Evolutionary conservation across 176 grass and related monocot species (phyloP), one percentile per base, ranked within the genome.

Genomic region (Pontederia crassipes): DNA sequence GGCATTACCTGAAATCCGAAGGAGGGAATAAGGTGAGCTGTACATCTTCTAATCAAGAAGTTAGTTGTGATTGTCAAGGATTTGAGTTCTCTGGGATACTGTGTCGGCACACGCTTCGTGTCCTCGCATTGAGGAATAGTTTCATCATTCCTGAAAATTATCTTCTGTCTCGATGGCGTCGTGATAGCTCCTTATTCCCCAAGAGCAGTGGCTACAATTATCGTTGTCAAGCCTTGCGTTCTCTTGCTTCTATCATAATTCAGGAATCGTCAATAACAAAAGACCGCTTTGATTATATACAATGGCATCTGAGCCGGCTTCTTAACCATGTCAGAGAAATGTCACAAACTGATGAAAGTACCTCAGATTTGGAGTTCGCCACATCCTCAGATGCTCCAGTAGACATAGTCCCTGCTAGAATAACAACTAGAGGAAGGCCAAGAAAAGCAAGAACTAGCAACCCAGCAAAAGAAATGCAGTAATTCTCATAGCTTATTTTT

Each of bases 181-280:
- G 65, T 3, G 81, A 83, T 58, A 78, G 64, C 26, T 70, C 81
- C 35, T 58, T 78, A 56, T 83, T 78, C 65, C 81, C 70, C 8
- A 74, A 52, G 49, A 83, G 81, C 17, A 83, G 56, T 4, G 75
- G 81, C n/a, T 75, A 78, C 49, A 83, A 59, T 45, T 83, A 78
- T 53, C 70, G 75, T 3, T 70, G 70, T 49, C 76, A 77, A 64
- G 65, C 81, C 5, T 68, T 83, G 55, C 69, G 75, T 14, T 83
- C 81, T 15, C 81, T 83, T 48, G 71, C 72, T 52, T 83, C 81
- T 4, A 78, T 83, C 53, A 83, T 83, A 48, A 78, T 83, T 74
- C 81, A 83, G 49, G 81, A 83, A 69, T 64, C 75, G 1, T 78
- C 81, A 7, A 56, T 83, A 51, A 78, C 74, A 49, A 83, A 78